A percentile compares a stretch with the other conserved stretches of the same genome.
phyloP scores from a whole-genome alignment of 345 rosid species.

The Tarenaya hassleriana region DNA sequence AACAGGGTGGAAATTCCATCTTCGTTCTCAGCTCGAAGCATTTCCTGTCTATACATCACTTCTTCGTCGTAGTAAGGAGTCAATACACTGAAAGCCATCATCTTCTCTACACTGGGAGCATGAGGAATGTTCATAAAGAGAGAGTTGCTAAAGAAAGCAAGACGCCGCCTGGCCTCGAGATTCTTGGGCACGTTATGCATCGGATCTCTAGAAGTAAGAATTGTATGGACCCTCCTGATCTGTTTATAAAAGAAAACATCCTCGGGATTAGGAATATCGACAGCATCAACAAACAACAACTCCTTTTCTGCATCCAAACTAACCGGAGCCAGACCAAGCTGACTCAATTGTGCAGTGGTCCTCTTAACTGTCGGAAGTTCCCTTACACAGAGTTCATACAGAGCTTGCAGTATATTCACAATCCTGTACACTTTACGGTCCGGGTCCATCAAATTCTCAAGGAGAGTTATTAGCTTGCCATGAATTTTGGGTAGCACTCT shows the following conservation, averaged over 20 bases:
- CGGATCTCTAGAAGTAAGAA: conserved; percentile 76
- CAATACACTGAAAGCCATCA: conserved; percentile 91
- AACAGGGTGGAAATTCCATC: conserved; percentile 82
- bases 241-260: conserved; percentile 62
- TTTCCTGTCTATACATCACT: conserved; percentile 59
- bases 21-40: conserved; percentile 67
- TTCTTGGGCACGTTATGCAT: conserved; percentile 77
- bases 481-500: conserved; percentile 47
- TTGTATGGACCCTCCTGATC: conserved; percentile 60
- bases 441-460: conserved; percentile 54
- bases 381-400: conserved; percentile 61
- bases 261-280: conserved; percentile 50
- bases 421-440: conserved; percentile 46
- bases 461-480: conserved; percentile 51
- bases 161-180: conserved; percentile 78
- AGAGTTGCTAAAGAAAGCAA: conserved; percentile 89
- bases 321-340: conserved; percentile 56
- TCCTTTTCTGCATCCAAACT: conserved; percentile 40
- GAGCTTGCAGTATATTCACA: conserved; percentile 71
- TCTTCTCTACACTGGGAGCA: conserved; percentile 80
- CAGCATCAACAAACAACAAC: conserved; percentile 67
- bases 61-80: conserved; percentile 93
- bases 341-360: conserved; percentile 30
- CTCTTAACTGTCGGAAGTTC: conserved; percentile 48
- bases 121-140: conserved; percentile 93